Percentiles rank a stretch among this genome's conserved stretches.
Evolutionary conservation across 306 rosid species (phyloP).

Genomic region (Delonix regia): DNA sequence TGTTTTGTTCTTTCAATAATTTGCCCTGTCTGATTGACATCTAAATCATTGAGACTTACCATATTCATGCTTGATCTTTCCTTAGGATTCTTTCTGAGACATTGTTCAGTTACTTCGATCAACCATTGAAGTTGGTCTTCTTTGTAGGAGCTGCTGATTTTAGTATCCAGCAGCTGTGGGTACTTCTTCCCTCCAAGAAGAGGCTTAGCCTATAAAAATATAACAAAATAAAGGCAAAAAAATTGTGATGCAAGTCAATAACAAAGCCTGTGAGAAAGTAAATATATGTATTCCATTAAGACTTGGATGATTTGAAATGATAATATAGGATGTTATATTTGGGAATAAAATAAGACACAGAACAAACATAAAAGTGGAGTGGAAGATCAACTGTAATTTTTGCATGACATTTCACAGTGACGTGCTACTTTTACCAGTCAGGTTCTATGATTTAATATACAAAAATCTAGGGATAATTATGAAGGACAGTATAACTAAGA

Average conservation of each 20-base stretch:
- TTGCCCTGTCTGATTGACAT: not conserved
- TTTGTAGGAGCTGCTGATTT: conserved; percentile 22
- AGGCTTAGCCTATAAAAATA: conserved; percentile 8
- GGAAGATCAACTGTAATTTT: not conserved
- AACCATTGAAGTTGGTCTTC: conserved; percentile 20
- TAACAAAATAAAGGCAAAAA: not conserved
- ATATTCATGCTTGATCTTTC: conserved; percentile 17
- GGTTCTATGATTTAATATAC: not conserved
- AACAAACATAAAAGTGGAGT: not conserved
- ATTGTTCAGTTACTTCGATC: conserved; percentile 11
- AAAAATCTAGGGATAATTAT: not conserved
- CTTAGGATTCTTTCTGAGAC: conserved; percentile 34
- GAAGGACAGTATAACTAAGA: not conserved
- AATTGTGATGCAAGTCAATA: not conserved
- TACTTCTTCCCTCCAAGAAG: conserved; percentile 16
- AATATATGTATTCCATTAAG: not conserved
- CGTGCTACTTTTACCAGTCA: not conserved
- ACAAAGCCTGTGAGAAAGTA: not conserved
- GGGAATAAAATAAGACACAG: not conserved
- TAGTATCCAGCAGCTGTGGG: conserved; percentile 7
- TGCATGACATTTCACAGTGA: not conserved
- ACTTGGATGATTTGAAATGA: not conserved
- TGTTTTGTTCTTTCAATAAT: not conserved
- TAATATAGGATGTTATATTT: not conserved
- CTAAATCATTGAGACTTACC: conserved; percentile 1